Evolutionary conservation across 495 filamentous ascomycete species (phyloP).

Genomic region (Staphylotrichum longicolle): DNA sequence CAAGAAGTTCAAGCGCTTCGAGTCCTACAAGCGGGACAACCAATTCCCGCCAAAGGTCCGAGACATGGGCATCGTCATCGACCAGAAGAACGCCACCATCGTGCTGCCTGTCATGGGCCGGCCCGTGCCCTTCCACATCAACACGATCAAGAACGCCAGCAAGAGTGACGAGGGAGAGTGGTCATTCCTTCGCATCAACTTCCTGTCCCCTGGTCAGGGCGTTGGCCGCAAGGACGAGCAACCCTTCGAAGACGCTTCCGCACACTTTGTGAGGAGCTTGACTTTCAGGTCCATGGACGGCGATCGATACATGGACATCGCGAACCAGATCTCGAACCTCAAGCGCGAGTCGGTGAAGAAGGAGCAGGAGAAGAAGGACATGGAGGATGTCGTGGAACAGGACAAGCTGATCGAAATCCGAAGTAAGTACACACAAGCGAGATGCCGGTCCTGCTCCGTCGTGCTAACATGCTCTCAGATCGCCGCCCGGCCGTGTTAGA

Average conservation of each 20-base stretch:
- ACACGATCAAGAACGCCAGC: slow-evolving; percentile 97
- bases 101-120: slow-evolving; percentile 96
- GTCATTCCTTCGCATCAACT: slow-evolving; percentile 93
- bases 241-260: slow-evolving; percentile 93
- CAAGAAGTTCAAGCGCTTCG: slow-evolving; percentile 97
- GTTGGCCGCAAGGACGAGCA: slow-evolving; percentile 98
- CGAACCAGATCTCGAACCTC: slow-evolving; percentile 86
- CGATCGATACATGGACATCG: slow-evolving; percentile 81
- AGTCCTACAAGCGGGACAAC: slow-evolving; percentile 98
- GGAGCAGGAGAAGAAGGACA: slow-evolving; percentile 98
- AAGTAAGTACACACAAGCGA: slow-evolving; percentile 55
- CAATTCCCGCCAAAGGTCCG: slow-evolving; percentile 80
- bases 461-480: slow-evolving; percentile 54
- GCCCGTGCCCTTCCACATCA: slow-evolving; percentile 97
- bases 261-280: slow-evolving; percentile 92
- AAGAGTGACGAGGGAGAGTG: slow-evolving; percentile 94
- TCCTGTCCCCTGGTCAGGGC: slow-evolving; percentile 94
- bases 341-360: slow-evolving; percentile 85
- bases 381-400: slow-evolving; percentile 99
- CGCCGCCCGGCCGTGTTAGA: slow-evolving; percentile 83
- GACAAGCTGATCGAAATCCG: slow-evolving; percentile 91
- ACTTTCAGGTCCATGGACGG: slow-evolving; percentile 90
- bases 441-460: neutral
- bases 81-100: slow-evolving; percentile 83
- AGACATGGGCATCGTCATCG: slow-evolving; percentile 84